A percentile compares a stretch with the other conserved stretches of the same genome.
Evolutionary conservation across 345 rosid genomes (phyloP).

Genomic region (Linum usitatissimum): DNA sequence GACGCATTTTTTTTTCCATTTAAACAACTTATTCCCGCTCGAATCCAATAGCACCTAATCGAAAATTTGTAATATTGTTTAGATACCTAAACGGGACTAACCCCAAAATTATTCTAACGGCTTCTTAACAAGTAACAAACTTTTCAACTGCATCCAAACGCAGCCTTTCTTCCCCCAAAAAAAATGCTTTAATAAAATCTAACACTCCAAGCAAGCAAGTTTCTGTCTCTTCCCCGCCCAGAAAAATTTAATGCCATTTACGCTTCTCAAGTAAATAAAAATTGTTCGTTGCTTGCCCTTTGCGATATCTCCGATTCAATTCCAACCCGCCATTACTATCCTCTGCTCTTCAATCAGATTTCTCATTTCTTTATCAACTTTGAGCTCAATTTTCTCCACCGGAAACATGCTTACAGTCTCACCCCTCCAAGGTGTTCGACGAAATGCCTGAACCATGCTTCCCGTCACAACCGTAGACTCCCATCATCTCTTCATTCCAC

Average conservation of each 20-base stretch:
- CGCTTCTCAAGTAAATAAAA: background rate
- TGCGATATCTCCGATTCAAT: background rate
- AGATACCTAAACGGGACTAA: too few species aligned
- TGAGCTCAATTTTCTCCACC: background rate
- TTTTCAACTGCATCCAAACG: too few species aligned
- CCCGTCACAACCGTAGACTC: slow-evolving; percentile 31
- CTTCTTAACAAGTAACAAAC: too few species aligned
- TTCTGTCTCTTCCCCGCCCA: background rate
- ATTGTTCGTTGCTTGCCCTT: background rate
- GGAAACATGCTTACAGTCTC: background rate
- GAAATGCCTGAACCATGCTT: slow-evolving; percentile 93
- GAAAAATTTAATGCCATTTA: background rate
- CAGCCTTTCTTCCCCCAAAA: too few species aligned
- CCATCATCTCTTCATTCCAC: slow-evolving; percentile 18
- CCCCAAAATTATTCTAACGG: too few species aligned
- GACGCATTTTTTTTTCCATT: too few species aligned
- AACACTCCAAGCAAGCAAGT: too few species aligned
- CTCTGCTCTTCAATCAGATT: background rate
- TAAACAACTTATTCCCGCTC: too few species aligned
- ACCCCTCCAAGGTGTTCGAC: slow-evolving; percentile 32
- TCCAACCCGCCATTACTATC: background rate
- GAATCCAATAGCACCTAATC: too few species aligned
- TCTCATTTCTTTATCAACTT: background rate
- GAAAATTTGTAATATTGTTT: too few species aligned
- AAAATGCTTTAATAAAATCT: too few species aligned